Evolutionary conservation across 139 green algal genomes (phyloP).

Genomic region (Picochlorum sp.): DNA sequence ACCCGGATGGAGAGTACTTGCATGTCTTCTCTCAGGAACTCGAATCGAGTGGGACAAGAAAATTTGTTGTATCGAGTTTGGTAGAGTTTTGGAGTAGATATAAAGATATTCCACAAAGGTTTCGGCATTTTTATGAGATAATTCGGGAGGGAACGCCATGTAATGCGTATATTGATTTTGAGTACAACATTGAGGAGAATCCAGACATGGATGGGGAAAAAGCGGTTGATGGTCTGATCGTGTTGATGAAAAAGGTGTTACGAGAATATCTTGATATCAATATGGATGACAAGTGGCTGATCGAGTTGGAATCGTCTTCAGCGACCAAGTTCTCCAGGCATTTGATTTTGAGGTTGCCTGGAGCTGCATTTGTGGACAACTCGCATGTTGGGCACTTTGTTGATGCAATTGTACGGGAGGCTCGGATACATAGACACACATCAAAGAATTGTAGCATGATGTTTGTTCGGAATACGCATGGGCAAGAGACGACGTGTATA

Average conservation of each 20-base stretch:
- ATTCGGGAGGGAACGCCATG: constrained; percentile 56
- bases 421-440: constrained; percentile 4
- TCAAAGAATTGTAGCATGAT: constrained; percentile 5
- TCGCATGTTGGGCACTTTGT: constrained; percentile 37
- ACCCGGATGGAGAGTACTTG: constrained; percentile 18
- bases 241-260: constrained; percentile 5
- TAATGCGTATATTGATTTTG: constrained; percentile 87
- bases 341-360: constrained; percentile 53
- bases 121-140: constrained; percentile 49
- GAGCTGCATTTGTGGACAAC: constrained; percentile 50
- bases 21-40: constrained; percentile 37
- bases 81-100: constrained; percentile 34
- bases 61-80: constrained; percentile 36
- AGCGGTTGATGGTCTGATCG: constrained; percentile 51
- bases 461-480: constrained; percentile 13
- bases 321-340: constrained; percentile 71
- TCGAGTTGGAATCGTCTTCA: constrained; percentile 65
- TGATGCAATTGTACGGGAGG: constrained; percentile 14
- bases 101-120: constrained; percentile 9
- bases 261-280: constrained; percentile 9
- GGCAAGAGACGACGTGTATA: constrained; percentile 17
- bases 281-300: constrained; percentile 20
- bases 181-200: constrained; percentile 56
- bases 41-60: constrained; percentile 12
- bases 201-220: constrained; percentile 40